Evolutionary conservation across 768 basidiomycete genomes (phyloP).

Genomic region (Clitopilus passeckerianus): DNA sequence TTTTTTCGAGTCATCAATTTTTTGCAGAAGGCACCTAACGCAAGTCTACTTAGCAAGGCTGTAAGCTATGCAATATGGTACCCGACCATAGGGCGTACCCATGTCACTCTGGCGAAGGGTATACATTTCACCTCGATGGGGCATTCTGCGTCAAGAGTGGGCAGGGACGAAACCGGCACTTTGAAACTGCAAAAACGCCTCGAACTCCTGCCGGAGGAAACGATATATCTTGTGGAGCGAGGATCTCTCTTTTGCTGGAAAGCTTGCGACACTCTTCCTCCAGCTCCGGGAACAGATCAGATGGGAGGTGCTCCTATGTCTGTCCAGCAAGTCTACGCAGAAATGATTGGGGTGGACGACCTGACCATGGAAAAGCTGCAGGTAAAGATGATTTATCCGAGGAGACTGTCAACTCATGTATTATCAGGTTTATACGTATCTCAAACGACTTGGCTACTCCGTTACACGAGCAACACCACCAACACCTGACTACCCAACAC

Average conservation of each 20-base stretch:
- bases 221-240: slow-evolving; percentile 88
- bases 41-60: slow-evolving; percentile 47
- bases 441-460: slow-evolving; percentile 88
- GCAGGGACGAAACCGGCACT: slow-evolving; percentile 24
- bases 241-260: slow-evolving; percentile 87
- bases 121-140: slow-evolving; percentile 81
- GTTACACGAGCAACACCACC: slow-evolving; percentile 61
- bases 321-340: slow-evolving; percentile 84
- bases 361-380: slow-evolving; percentile 86
- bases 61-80: slow-evolving; percentile 83
- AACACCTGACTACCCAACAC: slow-evolving; percentile 24
- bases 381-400: slow-evolving; percentile 33
- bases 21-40: neutral
- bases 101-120: slow-evolving; percentile 75
- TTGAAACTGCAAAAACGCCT: slow-evolving; percentile 56
- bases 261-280: slow-evolving; percentile 26
- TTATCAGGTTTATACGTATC: slow-evolving; percentile 81
- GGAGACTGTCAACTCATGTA: no score
- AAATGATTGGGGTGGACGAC: slow-evolving; percentile 77
- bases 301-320: slow-evolving; percentile 74
- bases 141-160: slow-evolving; percentile 58
- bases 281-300: slow-evolving; percentile 29
- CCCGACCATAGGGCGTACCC: slow-evolving; percentile 55
- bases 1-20: neutral
- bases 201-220: slow-evolving; percentile 93